Evolutionary conservation across 176 grass and related monocot species (phyloP), one percentile per base, ranked within the genome.

Genomic region (Triticum timopheevii): DNA sequence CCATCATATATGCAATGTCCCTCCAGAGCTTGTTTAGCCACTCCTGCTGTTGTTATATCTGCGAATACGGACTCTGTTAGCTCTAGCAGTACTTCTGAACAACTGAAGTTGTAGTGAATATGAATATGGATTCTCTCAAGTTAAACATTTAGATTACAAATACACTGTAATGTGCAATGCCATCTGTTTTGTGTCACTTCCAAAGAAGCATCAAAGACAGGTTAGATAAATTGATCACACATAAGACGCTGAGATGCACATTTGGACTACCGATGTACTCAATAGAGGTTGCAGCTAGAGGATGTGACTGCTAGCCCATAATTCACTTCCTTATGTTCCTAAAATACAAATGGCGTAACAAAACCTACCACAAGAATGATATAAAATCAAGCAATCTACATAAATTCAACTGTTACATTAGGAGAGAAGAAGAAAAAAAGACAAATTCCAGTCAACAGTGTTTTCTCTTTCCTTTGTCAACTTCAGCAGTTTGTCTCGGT

Each of bases 1-100:
- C 97, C 97, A 88, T 90, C 90, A 94, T 99, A 99, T 67, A 99
- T 99, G 94, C 97, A 96, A 89, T 99, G 97, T 62, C 97, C 97
- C 91, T 99, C 97, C 85, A 99, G 87, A 70, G 97, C 88, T 90
- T 96, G 92, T 88, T 99, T 99, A 89, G 97, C 97, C 75, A 96
- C 89, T 69, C 90, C 91, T 65, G 94, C 97, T 33, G 80, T 92
- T 69, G 87, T 84, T 79, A 89, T 82, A 91, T 99, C 97, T 99
- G 82, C 76, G 42, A 76, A 88, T 61, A 65, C 8, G 76, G 38
- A 50, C 34, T 71, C 42, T 40, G 34, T 88, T 10, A 78, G 24
- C 85, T 39, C 84, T 33, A 65, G 2, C 8, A 50, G 67, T 61
- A 24, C 50, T 2, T 65, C 50, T 7, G 4, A 13, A 66, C 3